phyloP scores from a whole-genome alignment of 2,329 filamentous ascomycete species.

The Alternaria burnsii region DNA sequence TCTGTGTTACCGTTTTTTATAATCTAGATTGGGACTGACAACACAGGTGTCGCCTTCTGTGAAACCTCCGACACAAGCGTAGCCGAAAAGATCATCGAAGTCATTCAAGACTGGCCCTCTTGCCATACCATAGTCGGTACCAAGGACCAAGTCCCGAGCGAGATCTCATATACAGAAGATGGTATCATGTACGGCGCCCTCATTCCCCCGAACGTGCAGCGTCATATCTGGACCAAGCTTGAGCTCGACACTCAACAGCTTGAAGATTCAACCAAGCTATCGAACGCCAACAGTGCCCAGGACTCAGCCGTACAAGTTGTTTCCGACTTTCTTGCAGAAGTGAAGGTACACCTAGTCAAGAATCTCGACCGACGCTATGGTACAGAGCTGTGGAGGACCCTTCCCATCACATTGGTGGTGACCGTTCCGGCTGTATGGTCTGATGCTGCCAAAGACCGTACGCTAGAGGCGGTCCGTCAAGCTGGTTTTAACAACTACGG shows the following conservation, averaged over 20 bases:
- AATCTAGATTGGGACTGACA: neutral
- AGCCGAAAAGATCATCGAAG: constrained; percentile 23
- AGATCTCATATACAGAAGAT: constrained; percentile 22
- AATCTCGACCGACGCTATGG: constrained; percentile 35
- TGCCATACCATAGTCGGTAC: constrained; percentile 32
- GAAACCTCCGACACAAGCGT: constrained; percentile 28
- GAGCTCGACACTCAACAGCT: constrained; percentile 25
- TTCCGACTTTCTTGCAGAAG: constrained; percentile 35
- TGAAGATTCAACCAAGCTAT: too few species aligned
- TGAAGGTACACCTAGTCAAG: constrained; percentile 32
- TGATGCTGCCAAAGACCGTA: constrained; percentile 32
- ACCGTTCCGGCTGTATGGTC: constrained; percentile 42
- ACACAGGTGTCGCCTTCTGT: constrained; percentile 41
- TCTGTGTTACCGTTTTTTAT: too few species aligned
- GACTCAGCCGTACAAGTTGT: constrained; percentile 23
- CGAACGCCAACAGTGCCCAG: too few species aligned
- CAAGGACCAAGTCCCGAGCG: constrained; percentile 41
- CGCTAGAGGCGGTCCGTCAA: constrained; percentile 25
- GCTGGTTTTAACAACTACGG: constrained; percentile 29
- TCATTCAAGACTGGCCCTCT: constrained; percentile 41
- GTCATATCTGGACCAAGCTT: constrained; percentile 48
- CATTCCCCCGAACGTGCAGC: constrained; percentile 25
- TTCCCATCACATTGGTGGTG: constrained; percentile 31
- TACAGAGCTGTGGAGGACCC: constrained; percentile 22
- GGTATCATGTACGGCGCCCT: constrained; percentile 15